Base-by-base conservation (phyloP, 176 grass and related monocot genomes). In the Oryza meyeriana region DNA sequence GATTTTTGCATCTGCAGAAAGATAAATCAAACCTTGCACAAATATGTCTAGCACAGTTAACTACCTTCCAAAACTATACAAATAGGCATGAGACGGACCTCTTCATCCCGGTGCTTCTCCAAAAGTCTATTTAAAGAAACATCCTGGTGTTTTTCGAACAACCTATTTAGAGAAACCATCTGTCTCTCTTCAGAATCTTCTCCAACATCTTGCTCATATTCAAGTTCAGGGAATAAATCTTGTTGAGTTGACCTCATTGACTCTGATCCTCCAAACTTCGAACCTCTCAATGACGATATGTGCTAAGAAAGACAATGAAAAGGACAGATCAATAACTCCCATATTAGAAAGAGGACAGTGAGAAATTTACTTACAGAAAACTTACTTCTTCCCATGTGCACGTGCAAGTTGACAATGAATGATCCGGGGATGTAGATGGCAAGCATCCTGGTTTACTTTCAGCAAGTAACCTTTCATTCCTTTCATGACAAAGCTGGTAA, bases 331-430 rank as follows among this genome's bases (percentile, higher is more conserved):
- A 91, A 28, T n/a, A 58, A 79, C 72, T 42, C 40, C 25, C 59
- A 26, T 16, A 48, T 76, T 62, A 90, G 79, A 66, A 55, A 75
- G 6, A 84, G 38, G 3, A 40, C 38, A 18, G n/a, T 47, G 5
- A 84, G 70, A 83, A 24, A 32, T 61, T 67, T 59, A 75, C 10
- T 65, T 44, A 64, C 36, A 82, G 27, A 67, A 58, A 74, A 59
- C 73, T 79, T 94, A 99, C 93, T 88, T 95, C 93, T 83, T 99
- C 93, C 97, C 93, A 99, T 3, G 89, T 89, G 77, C 87, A 85
- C 32, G 76, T 81, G 61, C 85, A 99, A 92, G 89, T 86, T 42
- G 83, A 95, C 58, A 88, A 44, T 11, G 89, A 76, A 3, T 68
- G 77, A 27, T 87, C 81, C 36, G 55, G 75, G 55, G 83, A 94